These are phyloP conservation scores for Kalaharituber pfeilii DNA, from an alignment of 2,329 filamentous ascomycete species.

Conservation along the genomic window DNA sequence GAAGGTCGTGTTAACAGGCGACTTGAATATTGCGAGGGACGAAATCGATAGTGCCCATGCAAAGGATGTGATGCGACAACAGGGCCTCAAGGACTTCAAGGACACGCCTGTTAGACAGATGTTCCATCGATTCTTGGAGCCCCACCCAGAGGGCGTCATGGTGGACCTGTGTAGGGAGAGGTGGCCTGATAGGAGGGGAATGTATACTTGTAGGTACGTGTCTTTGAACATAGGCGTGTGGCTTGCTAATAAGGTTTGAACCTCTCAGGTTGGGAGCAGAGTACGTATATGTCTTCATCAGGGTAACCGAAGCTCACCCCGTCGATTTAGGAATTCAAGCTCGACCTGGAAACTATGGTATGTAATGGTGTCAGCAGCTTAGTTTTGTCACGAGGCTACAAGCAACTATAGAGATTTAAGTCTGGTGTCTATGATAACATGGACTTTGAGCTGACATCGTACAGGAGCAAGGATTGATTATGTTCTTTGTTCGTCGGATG, in stretches of 20 bases:
- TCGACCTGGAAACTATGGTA: slow-evolving; percentile 62
- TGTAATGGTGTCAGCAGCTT: slow-evolving; percentile 23
- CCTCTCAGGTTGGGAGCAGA: background rate
- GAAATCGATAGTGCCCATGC: slow-evolving; percentile 62
- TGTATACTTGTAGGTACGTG: slow-evolving; percentile 68
- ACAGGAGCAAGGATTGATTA: slow-evolving; percentile 83
- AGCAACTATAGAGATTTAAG: too few relatives aligned
- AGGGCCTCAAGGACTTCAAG: slow-evolving; percentile 28
- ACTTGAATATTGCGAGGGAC: slow-evolving; percentile 61
- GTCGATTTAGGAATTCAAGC: slow-evolving; percentile 64
- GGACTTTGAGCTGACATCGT: background rate
- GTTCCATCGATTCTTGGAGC: slow-evolving; percentile 17
- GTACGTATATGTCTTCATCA: slow-evolving; percentile 1
- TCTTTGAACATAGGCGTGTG: background rate
- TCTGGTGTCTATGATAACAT: too few relatives aligned
- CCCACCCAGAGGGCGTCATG: slow-evolving; percentile 29
- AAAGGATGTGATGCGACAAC: slow-evolving; percentile 53
- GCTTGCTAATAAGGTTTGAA: background rate
- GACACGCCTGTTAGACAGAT: slow-evolving; percentile 17
- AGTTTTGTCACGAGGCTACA: too few relatives aligned
- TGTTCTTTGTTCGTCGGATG: slow-evolving; percentile 61
- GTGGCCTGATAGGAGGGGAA: slow-evolving; percentile 60
- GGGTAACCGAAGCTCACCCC: background rate
- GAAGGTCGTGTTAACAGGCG: slow-evolving; percentile 67
- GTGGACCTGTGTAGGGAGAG: slow-evolving; percentile 65